These are phyloP conservation scores for Podospora tetraspora DNA, from an alignment of 495 filamentous ascomycete genomes.

Conservation along the genomic window DNA sequence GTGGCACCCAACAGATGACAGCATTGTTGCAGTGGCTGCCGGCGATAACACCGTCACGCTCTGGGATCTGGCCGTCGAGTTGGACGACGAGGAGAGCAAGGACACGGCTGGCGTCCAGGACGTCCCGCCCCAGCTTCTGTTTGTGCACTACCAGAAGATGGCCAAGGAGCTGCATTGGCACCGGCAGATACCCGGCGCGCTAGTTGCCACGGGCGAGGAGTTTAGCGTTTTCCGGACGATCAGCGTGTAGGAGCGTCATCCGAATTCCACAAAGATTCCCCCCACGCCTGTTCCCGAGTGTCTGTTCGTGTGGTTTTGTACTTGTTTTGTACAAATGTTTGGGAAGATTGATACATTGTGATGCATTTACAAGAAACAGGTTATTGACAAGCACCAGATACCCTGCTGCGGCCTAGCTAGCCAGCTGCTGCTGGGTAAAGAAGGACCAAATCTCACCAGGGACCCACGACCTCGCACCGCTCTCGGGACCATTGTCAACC, in stretches of 20 bases:
- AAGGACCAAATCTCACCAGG: constrained; percentile 19
- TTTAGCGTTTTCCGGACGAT: constrained; percentile 74
- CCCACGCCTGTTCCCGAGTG: too few species aligned
- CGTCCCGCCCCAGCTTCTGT: constrained; percentile 89
- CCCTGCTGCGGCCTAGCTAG: neutral
- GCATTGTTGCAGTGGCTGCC: constrained; percentile 83
- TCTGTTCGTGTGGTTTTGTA: neutral
- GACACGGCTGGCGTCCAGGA: constrained; percentile 81
- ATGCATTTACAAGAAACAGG: neutral
- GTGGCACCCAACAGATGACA: constrained; percentile 96
- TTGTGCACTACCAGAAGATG: constrained; percentile 91
- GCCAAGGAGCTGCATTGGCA: constrained; percentile 98
- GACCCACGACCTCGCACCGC: constrained; percentile 13
- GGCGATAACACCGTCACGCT: constrained; percentile 92
- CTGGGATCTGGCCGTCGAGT: constrained; percentile 94
- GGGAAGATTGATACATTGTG: neutral
- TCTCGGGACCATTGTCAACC: constrained; percentile 13
- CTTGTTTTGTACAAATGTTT: neutral
- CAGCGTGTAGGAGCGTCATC: constrained; percentile 45
- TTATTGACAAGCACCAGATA: neutral
- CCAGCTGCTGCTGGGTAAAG: constrained; percentile 17
- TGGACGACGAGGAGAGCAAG: constrained; percentile 93
- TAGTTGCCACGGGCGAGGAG: constrained; percentile 83
- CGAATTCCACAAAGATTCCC: neutral
- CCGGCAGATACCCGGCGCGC: constrained; percentile 84